Evolutionary conservation across 805 yeast species (phyloP).

Genomic region (Lipomyces mesembrius): DNA sequence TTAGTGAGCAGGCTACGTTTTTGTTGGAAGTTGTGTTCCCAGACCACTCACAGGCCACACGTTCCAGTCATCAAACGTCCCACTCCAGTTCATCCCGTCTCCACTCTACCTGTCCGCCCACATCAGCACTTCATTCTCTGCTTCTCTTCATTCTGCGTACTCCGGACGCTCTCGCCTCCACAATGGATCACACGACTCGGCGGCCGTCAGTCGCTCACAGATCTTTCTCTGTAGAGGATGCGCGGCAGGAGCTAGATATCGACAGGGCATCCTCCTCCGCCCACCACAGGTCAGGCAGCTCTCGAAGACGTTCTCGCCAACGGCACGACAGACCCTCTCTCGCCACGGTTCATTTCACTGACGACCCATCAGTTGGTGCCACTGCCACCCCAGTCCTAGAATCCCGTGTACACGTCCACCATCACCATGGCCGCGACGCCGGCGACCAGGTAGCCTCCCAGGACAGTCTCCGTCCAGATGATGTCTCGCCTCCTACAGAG

Average conservation of each 20-base stretch:
- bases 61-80: background rate
- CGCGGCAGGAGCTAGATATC: constrained; percentile 27
- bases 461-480: constrained; percentile 13
- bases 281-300: constrained; percentile 16
- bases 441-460: constrained; percentile 8
- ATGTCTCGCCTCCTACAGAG: constrained; percentile 1
- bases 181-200: constrained; percentile 22
- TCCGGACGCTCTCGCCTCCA: background rate
- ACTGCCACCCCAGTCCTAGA: constrained; percentile 28
- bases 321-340: constrained; percentile 25
- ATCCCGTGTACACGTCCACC: constrained; percentile 32
- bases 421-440: constrained; percentile 22
- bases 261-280: constrained; percentile 13
- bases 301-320: constrained; percentile 26
- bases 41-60: too few species aligned
- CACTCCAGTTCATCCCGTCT: background rate
- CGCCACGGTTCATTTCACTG: constrained; percentile 35
- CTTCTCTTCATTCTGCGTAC: background rate
- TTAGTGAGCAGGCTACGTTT: too few species aligned
- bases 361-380: constrained; percentile 35
- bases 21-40: too few species aligned
- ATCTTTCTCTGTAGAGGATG: constrained; percentile 35
- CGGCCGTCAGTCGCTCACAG: constrained; percentile 16
- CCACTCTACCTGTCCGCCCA: background rate
- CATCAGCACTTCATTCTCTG: background rate